Evolutionary conservation across 2,329 filamentous ascomycete genomes (phyloP).

Genomic region (Alternaria gaisen): DNA sequence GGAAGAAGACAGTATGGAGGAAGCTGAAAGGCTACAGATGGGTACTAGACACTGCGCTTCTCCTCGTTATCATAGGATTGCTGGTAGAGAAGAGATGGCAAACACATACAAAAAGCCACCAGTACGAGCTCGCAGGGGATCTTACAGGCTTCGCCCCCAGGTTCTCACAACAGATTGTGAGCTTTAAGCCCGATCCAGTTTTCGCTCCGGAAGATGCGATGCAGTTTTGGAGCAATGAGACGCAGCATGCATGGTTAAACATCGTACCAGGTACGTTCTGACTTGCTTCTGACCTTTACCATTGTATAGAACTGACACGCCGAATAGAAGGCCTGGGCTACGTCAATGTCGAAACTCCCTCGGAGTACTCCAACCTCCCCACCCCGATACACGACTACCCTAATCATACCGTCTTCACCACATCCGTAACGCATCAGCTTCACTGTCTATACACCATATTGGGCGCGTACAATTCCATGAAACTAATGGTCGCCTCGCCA

Average conservation of each 20-base stretch:
- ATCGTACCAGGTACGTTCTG: constrained; percentile 40
- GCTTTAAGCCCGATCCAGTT: constrained; percentile 32
- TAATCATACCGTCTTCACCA: constrained; percentile 42
- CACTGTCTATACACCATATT: constrained; percentile 47
- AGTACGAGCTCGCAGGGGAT: constrained; percentile 41
- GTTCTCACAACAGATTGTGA: constrained; percentile 46
- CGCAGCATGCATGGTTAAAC: constrained; percentile 42
- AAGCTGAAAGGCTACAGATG: constrained; percentile 32
- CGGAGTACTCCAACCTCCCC: constrained; percentile 39
- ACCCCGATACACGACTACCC: constrained; percentile 45
- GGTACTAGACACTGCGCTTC: constrained; percentile 40
- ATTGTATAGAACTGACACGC: constrained; percentile 3
- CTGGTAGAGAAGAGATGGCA: constrained; percentile 38
- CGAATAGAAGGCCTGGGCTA: constrained; percentile 43
- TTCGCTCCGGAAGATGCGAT: constrained; percentile 43
- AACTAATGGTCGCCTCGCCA: constrained; percentile 21
- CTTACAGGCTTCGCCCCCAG: constrained; percentile 45
- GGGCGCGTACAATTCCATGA: constrained; percentile 44
- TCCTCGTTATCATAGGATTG: constrained; percentile 41
- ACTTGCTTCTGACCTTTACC: not conserved
- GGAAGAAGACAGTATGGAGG: constrained; percentile 22
- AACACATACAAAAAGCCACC: constrained; percentile 16
- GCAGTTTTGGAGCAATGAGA: constrained; percentile 43
- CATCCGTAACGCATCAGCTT: constrained; percentile 46
- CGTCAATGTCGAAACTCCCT: constrained; percentile 35